Conservation (phyloP, 352 stramenopile genomes). For the Phytophthora hibernalis region DNA sequence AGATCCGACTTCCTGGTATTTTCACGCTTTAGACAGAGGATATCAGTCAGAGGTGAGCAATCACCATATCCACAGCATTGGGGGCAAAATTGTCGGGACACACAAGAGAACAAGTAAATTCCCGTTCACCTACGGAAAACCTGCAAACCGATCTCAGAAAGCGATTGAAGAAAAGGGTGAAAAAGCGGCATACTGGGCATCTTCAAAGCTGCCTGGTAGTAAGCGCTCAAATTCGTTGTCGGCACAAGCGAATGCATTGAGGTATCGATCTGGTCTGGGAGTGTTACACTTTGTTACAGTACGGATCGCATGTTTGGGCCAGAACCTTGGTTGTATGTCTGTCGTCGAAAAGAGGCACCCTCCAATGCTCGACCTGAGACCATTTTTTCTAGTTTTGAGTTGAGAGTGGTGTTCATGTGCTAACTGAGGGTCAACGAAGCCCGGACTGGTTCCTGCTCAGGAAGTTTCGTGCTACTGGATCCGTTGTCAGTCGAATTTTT, state of each 20-base stretch:
- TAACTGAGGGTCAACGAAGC: no score
- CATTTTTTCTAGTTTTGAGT: slow-evolving; percentile 6
- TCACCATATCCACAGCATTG: slow-evolving; percentile 6
- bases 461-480: slow-evolving; percentile 12
- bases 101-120: slow-evolving; percentile 8
- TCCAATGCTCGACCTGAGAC: background rate
- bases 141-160: background rate
- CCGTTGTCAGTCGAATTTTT: slow-evolving; percentile 10
- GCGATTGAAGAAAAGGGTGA: slow-evolving; percentile 3
- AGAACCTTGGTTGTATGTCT: slow-evolving; percentile 6
- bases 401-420: background rate
- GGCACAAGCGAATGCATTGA: background rate
- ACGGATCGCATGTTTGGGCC: background rate
- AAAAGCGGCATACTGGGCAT: slow-evolving; percentile 4
- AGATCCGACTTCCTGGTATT: slow-evolving; percentile 6
- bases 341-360: background rate
- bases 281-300: slow-evolving; percentile 7
- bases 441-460: background rate
- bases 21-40: slow-evolving; percentile 10
- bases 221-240: background rate
- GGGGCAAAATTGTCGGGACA: slow-evolving; percentile 2
- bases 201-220: background rate
- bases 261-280: slow-evolving; percentile 9
- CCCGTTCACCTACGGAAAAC: slow-evolving; percentile 9
- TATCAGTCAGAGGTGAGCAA: background rate